Base-by-base conservation (phyloP, 495 filamentous ascomycete genomes). In the Jackrogersella multiformis region DNA sequence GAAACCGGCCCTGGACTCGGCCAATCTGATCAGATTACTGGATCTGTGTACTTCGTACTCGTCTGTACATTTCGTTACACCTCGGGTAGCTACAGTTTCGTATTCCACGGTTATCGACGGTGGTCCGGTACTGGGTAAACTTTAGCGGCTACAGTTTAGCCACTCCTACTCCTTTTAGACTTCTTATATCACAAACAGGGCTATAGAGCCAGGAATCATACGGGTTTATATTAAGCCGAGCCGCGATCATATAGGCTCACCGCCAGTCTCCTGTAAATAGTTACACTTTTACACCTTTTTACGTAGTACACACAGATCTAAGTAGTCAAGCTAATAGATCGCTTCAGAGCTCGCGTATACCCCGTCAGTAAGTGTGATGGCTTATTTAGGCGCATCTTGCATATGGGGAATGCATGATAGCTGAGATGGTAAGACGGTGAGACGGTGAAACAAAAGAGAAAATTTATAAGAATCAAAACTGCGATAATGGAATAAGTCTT, bases 1-100 rank as follows among this genome's bases (percentile, higher is more conserved):
- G 66, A 69, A 18, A 64, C 59, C 66, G 66, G 66, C 54, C 12
- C 49, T 24, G 28, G 13, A 13, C 7, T 63, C 38, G 54, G 53
- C 65, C 65, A 59, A 59, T 68, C 15, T 42, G 24, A 57, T 56
- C 59, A 38, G 53, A 41, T 13, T 4, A 30, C 3, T 46, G 10
- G 42, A 26, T n/a, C 2, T 13, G 32, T 23, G 9, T 56, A 1
- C 10, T 53, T 4, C n/a, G 46, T 53, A 54, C 54, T 52, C 24
- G 36, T 16, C 1, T 45, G 52, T 68, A 67, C 64, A 34, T 56
- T 5, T 1, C 21, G 24, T 15, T 61, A 56, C 56, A 20, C 41
- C 49, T 63, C 60, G 42, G 42, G 24, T 46, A 46, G 20, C 26
- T 30, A 30, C 4, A 7, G 26, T 4, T 30, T 30, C 26, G 26